Conservation (phyloP, 768 basidiomycete genomes). For the Amanita rubescens region DNA sequence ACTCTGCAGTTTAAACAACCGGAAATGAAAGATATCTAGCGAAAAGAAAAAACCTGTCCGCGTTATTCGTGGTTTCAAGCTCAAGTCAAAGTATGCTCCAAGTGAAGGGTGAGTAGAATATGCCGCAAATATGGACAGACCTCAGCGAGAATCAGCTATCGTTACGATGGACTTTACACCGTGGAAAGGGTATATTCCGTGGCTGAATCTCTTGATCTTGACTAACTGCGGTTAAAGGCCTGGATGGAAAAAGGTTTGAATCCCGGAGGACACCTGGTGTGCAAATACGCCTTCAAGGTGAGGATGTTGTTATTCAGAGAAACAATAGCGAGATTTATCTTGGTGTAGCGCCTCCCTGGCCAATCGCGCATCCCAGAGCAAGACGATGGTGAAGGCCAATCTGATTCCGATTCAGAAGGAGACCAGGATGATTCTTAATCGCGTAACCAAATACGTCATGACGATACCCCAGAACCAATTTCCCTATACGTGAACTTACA, state of each 20-base stretch:
- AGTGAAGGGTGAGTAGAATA: slow-evolving; percentile 50
- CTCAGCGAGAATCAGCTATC: slow-evolving; percentile 45
- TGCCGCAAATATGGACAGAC: background rate
- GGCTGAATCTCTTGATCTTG: background rate
- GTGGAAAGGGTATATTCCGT: slow-evolving; percentile 54
- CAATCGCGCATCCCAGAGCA: slow-evolving; percentile 45
- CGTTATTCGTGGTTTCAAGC: slow-evolving; percentile 82
- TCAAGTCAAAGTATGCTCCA: slow-evolving; percentile 67
- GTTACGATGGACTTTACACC: slow-evolving; percentile 84
- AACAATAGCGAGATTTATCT: background rate
- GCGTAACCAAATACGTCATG: background rate
- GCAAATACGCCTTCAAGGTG: slow-evolving; percentile 82
- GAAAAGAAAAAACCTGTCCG: slow-evolving; percentile 78
- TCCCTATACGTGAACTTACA: background rate
- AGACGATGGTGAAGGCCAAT: slow-evolving; percentile 15
- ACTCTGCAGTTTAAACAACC: background rate
- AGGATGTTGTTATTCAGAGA: slow-evolving; percentile 10
- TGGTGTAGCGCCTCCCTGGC: slow-evolving; percentile 41
- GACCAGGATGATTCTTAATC: background rate
- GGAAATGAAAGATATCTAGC: slow-evolving; percentile 50
- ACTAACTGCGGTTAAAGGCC: slow-evolving; percentile 32
- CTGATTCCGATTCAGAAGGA: background rate
- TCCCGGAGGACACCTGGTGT: slow-evolving; percentile 65
- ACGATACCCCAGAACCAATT: background rate
- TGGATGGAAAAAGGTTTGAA: slow-evolving; percentile 74